phyloP scores from a whole-genome alignment of 257 asterid species.

The Capsicum pubescens region DNA sequence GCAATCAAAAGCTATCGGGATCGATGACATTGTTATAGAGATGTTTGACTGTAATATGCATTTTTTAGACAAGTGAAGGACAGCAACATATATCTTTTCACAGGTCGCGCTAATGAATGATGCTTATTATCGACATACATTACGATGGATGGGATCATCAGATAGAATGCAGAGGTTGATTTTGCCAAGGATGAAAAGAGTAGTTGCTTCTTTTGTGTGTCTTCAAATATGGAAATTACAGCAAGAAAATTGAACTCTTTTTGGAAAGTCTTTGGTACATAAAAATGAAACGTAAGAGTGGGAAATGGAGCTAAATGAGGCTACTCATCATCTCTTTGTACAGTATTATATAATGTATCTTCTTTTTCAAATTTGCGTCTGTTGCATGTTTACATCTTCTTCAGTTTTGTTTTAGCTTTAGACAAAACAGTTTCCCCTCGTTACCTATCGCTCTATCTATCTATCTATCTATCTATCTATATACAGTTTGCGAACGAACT shows the following conservation, averaged over 20 bases:
- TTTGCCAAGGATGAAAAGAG: conserved; percentile 12
- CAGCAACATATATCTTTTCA: neutral
- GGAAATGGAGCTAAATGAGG: conserved; percentile 28
- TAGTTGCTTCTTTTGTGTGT: conserved; percentile 20
- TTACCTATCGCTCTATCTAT: neutral
- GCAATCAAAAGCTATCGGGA: no score
- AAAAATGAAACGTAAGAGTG: conserved; percentile 17
- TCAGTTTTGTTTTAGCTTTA: conserved; percentile 21
- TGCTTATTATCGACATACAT: conserved; percentile 4
- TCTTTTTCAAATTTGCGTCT: neutral
- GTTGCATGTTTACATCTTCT: neutral
- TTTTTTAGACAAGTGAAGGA: no score
- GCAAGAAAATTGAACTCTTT: conserved; percentile 15
- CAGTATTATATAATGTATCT: conserved; percentile 22
- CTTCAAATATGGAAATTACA: conserved; percentile 20
- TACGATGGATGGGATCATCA: conserved; percentile 23
- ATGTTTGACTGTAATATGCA: no score
- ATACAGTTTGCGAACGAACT: neutral
- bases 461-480: neutral
- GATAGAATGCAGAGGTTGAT: neutral
- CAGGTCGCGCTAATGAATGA: conserved; percentile 11
- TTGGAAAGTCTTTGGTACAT: conserved; percentile 26
- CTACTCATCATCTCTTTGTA: conserved; percentile 16
- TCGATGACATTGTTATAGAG: no score
- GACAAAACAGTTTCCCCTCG: neutral